Conservation (phyloP, 352 stramenopile genomes). For the Globisporangium acanthophoron region DNA sequence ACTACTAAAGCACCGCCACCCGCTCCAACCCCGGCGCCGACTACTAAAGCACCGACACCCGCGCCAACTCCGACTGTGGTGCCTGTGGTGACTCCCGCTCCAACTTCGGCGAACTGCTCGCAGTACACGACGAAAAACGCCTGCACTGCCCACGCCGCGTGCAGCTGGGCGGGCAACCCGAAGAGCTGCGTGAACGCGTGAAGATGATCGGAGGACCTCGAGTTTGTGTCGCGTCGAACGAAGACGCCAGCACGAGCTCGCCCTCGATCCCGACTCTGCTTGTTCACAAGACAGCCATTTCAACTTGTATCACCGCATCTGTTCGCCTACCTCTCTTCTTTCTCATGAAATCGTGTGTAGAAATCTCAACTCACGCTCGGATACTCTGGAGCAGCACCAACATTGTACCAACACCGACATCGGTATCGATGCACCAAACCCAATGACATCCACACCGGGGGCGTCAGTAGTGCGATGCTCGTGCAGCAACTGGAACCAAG, state of each 20-base stretch:
- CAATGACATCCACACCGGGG: no score
- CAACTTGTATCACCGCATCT: no score
- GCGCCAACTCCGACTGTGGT: not conserved
- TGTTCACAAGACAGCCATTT: not conserved
- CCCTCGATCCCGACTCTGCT: not conserved
- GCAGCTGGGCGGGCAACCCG: not conserved
- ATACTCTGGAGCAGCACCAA: no score
- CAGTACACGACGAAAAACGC: not conserved
- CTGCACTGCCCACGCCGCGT: not conserved
- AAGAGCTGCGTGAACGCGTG: not conserved
- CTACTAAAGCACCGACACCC: not conserved
- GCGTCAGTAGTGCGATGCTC: no score
- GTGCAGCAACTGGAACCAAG: not conserved
- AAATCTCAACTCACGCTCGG: no score
- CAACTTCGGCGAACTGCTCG: not conserved
- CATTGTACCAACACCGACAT: no score
- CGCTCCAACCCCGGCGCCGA: not conserved
- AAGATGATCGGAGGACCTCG: not conserved
- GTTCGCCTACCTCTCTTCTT: no score
- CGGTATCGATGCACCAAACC: no score
- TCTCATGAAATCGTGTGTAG: no score
- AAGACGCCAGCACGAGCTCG: not conserved
- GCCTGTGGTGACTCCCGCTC: not conserved
- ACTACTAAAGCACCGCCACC: not conserved
- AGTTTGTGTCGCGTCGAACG: not conserved